These are phyloP conservation scores for Globisporangium echinulatum DNA, from an alignment of 352 stramenopile species.

Conservation along the genomic window DNA sequence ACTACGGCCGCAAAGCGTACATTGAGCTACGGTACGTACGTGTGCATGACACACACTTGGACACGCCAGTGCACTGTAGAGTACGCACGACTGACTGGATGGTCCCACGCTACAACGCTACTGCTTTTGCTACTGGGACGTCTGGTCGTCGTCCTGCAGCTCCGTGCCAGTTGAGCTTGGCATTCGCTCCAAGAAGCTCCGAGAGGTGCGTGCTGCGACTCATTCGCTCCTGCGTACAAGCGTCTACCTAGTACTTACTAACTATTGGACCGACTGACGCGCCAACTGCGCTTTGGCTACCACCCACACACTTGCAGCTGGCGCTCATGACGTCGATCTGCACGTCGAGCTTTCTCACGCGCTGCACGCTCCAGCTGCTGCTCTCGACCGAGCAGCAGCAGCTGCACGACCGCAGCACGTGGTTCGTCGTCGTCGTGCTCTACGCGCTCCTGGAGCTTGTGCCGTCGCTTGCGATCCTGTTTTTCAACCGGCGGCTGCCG, in stretches of 20 bases:
- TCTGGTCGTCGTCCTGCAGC: conserved; percentile 17
- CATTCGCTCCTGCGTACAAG: no score
- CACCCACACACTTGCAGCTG: conserved; percentile 17
- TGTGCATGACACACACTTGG: background rate
- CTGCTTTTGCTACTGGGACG: no score
- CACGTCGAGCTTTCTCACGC: conserved; percentile 75
- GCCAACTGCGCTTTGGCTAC: no score
- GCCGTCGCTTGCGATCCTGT: conserved; percentile 67
- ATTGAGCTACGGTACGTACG: conserved; percentile 53
- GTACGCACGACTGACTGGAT: background rate
- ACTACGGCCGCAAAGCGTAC: conserved; percentile 77
- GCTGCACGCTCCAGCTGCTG: conserved; percentile 62
- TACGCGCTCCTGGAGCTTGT: conserved; percentile 80
- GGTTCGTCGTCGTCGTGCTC: conserved; percentile 75
- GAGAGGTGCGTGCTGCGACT: conserved; percentile 30
- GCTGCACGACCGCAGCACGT: conserved; percentile 69
- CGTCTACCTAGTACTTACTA: background rate
- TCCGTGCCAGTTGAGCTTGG: conserved; percentile 75
- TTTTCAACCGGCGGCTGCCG: conserved; percentile 80
- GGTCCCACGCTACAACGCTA: background rate
- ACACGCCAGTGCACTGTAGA: no score
- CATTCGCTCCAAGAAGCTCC: conserved; percentile 79
- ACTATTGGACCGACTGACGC: background rate
- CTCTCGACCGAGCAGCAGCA: conserved; percentile 66
- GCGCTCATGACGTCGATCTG: conserved; percentile 77